phyloP scores from a whole-genome alignment of 2,329 filamentous ascomycete species.

The Rasamsonia emersonii region DNA sequence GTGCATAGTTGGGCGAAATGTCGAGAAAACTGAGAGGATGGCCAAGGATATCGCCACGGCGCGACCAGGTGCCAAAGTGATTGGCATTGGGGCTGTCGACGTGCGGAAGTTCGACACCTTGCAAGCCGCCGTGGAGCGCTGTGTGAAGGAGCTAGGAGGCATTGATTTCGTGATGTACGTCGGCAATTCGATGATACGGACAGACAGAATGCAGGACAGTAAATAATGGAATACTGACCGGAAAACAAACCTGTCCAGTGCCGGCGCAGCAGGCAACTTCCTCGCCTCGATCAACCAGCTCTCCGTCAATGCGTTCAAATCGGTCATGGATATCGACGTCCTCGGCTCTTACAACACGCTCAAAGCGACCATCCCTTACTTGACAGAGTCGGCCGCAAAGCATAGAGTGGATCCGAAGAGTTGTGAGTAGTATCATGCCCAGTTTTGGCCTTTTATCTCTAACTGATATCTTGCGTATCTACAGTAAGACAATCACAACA shows the following conservation, averaged over 20 bases:
- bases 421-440: slow-evolving; percentile 29
- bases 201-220: too few species aligned
- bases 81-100: slow-evolving; percentile 68
- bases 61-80: slow-evolving; percentile 68
- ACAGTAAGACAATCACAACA: slow-evolving; percentile 30
- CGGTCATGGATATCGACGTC: slow-evolving; percentile 94
- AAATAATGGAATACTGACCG: too few species aligned
- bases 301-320: slow-evolving; percentile 82
- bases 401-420: slow-evolving; percentile 52
- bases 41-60: slow-evolving; percentile 76
- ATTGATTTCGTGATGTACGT: slow-evolving; percentile 88
- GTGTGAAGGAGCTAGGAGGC: slow-evolving; percentile 70
- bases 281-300: slow-evolving; percentile 75
- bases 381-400: slow-evolving; percentile 63
- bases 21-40: slow-evolving; percentile 73
- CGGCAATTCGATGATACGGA: too few species aligned
- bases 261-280: slow-evolving; percentile 94
- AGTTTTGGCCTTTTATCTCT: too few species aligned
- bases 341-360: slow-evolving; percentile 90
- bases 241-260: slow-evolving; percentile 53
- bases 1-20: slow-evolving; percentile 85
- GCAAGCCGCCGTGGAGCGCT: slow-evolving; percentile 66
- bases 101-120: slow-evolving; percentile 66
- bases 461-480: slow-evolving; percentile 1
- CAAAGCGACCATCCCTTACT: slow-evolving; percentile 79